Conservation (phyloP, 2,329 filamentous ascomycete species). For the Knufia petricola region DNA sequence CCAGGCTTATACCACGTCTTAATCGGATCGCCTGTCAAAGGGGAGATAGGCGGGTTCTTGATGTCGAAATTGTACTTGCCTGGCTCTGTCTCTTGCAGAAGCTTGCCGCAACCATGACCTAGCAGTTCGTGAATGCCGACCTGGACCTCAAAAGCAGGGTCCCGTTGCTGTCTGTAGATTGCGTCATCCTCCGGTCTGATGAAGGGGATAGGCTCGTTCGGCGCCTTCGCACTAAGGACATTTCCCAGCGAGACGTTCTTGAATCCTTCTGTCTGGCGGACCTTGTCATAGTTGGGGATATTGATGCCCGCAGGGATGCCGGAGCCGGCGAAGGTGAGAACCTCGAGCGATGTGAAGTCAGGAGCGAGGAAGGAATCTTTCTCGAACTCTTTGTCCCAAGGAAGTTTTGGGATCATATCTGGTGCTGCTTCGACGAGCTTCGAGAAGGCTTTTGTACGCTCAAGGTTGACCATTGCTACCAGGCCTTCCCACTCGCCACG, state of each 20-base stretch:
- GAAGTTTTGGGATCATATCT: slow-evolving; percentile 74
- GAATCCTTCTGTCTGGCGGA: slow-evolving; percentile 54
- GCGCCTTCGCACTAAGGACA: slow-evolving; percentile 79
- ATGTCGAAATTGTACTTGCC: slow-evolving; percentile 84
- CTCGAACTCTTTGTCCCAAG: slow-evolving; percentile 82
- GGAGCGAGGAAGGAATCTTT: slow-evolving; percentile 93
- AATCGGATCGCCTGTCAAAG: slow-evolving; percentile 66
- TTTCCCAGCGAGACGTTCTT: slow-evolving; percentile 80
- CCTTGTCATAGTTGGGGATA: slow-evolving; percentile 49
- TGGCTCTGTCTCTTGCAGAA: slow-evolving; percentile 76
- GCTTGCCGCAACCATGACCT: slow-evolving; percentile 85
- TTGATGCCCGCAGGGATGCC: slow-evolving; percentile 46
- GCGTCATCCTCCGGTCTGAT: slow-evolving; percentile 68
- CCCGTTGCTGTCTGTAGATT: slow-evolving; percentile 72
- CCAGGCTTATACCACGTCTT: slow-evolving; percentile 87
- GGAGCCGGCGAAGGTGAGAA: slow-evolving; percentile 65
- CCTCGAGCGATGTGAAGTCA: slow-evolving; percentile 91
- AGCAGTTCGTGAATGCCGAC: slow-evolving; percentile 87
- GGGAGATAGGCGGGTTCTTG: slow-evolving; percentile 69
- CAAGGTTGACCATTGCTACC: slow-evolving; percentile 70
- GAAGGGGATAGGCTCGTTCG: slow-evolving; percentile 86
- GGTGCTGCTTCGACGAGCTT: slow-evolving; percentile 75
- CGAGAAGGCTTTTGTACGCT: slow-evolving; percentile 79
- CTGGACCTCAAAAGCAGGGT: slow-evolving; percentile 86
- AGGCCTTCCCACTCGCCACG: slow-evolving; percentile 81